Percentiles rank a stretch among this genome's conserved stretches.
Conservation (phyloP, 768 basidiomycete genomes). For the Pleurotus tuoliensis region DNA sequence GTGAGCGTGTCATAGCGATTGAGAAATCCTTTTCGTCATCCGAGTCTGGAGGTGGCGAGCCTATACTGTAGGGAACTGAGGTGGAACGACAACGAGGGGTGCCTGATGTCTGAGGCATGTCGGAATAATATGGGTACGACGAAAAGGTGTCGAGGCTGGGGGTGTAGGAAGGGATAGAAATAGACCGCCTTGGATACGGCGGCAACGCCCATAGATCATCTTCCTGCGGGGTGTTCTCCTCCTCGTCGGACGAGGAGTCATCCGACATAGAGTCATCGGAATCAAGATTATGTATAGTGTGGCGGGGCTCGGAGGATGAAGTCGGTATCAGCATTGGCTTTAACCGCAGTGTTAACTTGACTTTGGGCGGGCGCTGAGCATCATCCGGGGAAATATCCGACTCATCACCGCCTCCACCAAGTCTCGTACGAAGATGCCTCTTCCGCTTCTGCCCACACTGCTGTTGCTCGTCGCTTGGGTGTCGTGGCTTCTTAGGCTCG, state of each 20-base stretch:
- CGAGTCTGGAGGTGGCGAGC: conserved; percentile 72
- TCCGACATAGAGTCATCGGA: conserved; percentile 39
- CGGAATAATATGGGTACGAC: conserved; percentile 25
- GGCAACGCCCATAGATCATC: conserved; percentile 49
- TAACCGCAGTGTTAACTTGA: conserved; percentile 67
- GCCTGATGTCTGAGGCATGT: conserved; percentile 18
- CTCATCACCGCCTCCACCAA: conserved; percentile 20
- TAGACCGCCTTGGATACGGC: conserved; percentile 54
- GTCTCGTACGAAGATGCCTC: conserved; percentile 26
- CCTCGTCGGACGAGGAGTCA: conserved; percentile 31
- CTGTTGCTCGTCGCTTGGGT: conserved; percentile 21
- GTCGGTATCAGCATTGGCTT: conserved; percentile 37
- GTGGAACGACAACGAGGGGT: conserved; percentile 49
- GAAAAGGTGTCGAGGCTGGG: conserved; percentile 34
- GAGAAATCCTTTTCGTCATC: conserved; percentile 57
- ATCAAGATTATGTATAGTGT: conserved; percentile 33
- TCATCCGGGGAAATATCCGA: conserved; percentile 35
- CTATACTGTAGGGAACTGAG: conserved; percentile 50
- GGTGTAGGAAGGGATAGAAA: conserved; percentile 53
- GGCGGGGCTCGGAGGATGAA: conserved; percentile 19
- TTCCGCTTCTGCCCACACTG: conserved; percentile 42
- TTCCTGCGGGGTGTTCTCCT: conserved; percentile 19
- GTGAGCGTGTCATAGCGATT: conserved; percentile 37
- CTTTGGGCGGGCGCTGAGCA: conserved; percentile 52
- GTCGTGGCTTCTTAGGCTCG: conserved; percentile 25